These are phyloP conservation scores for Corchorus olitorius DNA, from an alignment of 345 rosid genomes.

Conservation along the genomic window DNA sequence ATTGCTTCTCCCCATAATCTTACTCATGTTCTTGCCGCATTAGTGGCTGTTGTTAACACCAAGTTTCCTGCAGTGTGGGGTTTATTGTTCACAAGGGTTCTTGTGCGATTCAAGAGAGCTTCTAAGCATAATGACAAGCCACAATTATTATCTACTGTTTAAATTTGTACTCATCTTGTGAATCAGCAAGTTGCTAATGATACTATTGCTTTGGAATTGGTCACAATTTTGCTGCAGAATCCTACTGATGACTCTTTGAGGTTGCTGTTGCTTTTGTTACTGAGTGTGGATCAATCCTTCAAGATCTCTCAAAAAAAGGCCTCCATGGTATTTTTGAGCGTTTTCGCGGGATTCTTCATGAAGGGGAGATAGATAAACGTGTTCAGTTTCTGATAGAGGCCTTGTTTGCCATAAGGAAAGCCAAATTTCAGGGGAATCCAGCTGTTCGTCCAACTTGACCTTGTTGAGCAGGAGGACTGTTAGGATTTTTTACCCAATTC, in stretches of 20 bases:
- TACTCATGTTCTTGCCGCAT: slow-evolving; percentile 87
- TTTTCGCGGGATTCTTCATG: slow-evolving; percentile 92
- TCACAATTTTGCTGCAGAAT: slow-evolving; percentile 65
- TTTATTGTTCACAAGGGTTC: slow-evolving; percentile 74
- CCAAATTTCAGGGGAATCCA: slow-evolving; percentile 95
- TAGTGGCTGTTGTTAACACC: slow-evolving; percentile 81
- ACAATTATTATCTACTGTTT: slow-evolving; percentile 84
- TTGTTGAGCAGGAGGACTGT: slow-evolving; percentile 85
- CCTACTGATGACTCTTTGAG: slow-evolving; percentile 92
- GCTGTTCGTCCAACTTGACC: slow-evolving; percentile 93
- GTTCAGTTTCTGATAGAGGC: slow-evolving; percentile 93
- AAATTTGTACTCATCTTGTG: slow-evolving; percentile 89
- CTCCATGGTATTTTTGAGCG: slow-evolving; percentile 89
- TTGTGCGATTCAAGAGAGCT: slow-evolving; percentile 92
- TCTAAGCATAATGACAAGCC: slow-evolving; percentile 95
- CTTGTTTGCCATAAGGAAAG: slow-evolving; percentile 78
- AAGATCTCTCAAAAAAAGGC: slow-evolving; percentile 87
- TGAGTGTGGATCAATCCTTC: slow-evolving; percentile 91
- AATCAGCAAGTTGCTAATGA: slow-evolving; percentile 93
- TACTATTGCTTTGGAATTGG: slow-evolving; percentile 80
- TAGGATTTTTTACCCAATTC: no score
- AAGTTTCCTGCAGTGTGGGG: slow-evolving; percentile 92
- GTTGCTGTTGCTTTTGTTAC: slow-evolving; percentile 93
- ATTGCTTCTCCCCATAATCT: slow-evolving; percentile 95
- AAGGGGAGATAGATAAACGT: slow-evolving; percentile 94